Evolutionary conservation across 331 rosid genomes (phyloP), one percentile per base, ranked within the genome.

Genomic region (Acacia pycnantha): DNA sequence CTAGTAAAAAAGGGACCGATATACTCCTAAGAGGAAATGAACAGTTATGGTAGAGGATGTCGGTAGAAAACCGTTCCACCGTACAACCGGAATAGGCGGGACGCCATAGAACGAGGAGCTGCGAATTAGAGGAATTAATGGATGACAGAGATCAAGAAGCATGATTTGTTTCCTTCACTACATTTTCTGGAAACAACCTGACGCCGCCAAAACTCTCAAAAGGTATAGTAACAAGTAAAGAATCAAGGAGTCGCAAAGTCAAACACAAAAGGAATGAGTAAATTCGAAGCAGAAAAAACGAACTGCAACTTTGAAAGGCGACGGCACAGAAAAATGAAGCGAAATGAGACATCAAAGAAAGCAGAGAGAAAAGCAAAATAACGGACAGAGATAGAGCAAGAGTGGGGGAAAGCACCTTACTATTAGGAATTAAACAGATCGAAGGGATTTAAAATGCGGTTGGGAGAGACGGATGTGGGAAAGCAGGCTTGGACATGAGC

Each of bases 361-460:
- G 73, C 43, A 58, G 75, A 44, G 37, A 64, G 56, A 73, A 74
- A 77, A 53, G 72, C 2, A 56, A 59, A 31, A 73, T 56, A 47
- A 73, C 31, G 15, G 12, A 40, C 18, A 73, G 79, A 80, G 35
- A 75, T 19, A 54, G 64, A 82, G n/a, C 53, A n/a, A 68, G 46
- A 2, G 73, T 26, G 1, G 16, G 14, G 8, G 8, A 43, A 83
- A 21, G 84, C 9, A 90, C 95, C 97, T 89, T 82, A 77, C 78
- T 22, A 69, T 62, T 2, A 76, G 68, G 73, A 70, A 77, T 62
- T 46, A 19, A 62, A 77, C 46, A 85, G 90, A 87, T 85, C 87
- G 81, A 81, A 81, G 83, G 65, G 85, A 88, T 80, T 85, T 82
- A 90, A 73, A 87, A 85, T 77, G 89, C 22, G 26, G 47, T 82